A percentile compares a stretch with the other conserved stretches of the same genome.
Conservation (phyloP, 208 protist genomes). For the Crithidia thermophila region DNA sequence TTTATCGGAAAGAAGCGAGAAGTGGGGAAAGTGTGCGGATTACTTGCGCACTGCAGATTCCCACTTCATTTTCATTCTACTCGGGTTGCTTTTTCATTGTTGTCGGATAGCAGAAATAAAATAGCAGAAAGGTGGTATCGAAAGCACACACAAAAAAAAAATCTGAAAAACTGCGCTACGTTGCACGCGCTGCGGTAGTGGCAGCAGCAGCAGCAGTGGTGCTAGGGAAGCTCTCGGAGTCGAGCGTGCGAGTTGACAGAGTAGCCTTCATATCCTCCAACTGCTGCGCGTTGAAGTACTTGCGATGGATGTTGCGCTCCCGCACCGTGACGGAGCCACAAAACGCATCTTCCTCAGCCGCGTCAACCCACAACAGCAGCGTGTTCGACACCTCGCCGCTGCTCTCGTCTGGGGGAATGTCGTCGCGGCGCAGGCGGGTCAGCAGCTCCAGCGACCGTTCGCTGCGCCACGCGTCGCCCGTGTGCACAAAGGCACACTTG, state of each 20-base stretch:
- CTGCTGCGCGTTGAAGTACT: slow-evolving; percentile 49
- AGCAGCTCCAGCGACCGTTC: slow-evolving; percentile 19
- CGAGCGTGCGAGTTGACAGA: not conserved
- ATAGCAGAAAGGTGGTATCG: not conserved
- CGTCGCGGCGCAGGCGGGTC: not conserved
- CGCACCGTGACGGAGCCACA: slow-evolving; percentile 16
- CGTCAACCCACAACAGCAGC: slow-evolving; percentile 56
- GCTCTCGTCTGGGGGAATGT: slow-evolving; percentile 26
- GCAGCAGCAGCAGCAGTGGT: no score
- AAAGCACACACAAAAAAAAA: not conserved
- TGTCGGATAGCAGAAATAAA: no score
- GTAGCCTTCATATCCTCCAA: slow-evolving; percentile 16
- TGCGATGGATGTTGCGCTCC: slow-evolving; percentile 11
- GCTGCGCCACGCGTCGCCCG: slow-evolving; percentile 33
- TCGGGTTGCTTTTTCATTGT: not conserved
- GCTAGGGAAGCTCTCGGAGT: no score
- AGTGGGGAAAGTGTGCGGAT: no score
- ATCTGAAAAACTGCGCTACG: no score
- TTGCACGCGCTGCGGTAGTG: no score
- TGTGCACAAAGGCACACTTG: slow-evolving; percentile 41
- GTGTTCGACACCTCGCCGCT: not conserved
- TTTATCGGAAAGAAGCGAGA: no score
- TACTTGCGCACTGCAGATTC: no score
- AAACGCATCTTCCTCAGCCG: slow-evolving; percentile 6
- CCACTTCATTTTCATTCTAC: not conserved